phyloP scores from a whole-genome alignment of 352 stramenopile species.

The Phytophthora cryptogea region DNA sequence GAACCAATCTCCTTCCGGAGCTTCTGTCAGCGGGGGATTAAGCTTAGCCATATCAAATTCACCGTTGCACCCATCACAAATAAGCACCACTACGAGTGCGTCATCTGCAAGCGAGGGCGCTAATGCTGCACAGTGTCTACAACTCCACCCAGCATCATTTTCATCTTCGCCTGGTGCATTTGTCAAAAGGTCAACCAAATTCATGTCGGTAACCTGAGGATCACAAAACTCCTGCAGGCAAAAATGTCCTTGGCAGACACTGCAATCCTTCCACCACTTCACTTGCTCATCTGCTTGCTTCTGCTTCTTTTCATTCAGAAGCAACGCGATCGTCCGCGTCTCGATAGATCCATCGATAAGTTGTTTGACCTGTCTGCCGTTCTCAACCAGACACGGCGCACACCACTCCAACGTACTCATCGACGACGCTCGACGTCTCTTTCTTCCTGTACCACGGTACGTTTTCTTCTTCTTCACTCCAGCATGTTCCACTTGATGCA shows the following conservation, averaged over 20 bases:
- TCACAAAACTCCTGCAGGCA: conserved; percentile 54
- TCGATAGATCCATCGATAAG: conserved; percentile 33
- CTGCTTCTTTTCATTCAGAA: conserved; percentile 27
- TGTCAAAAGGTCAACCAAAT: conserved; percentile 32
- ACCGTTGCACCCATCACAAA: conserved; percentile 74
- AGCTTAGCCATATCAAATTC: conserved; percentile 66
- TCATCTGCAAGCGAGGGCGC: conserved; percentile 1
- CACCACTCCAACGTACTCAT: conserved; percentile 24
- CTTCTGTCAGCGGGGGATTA: conserved; percentile 46
- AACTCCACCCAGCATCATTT: conserved; percentile 42
- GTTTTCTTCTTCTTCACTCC: conserved; percentile 16
- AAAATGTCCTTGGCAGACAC: conserved; percentile 36
- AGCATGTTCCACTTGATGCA: conserved; percentile 5
- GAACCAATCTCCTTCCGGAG: conserved; percentile 53
- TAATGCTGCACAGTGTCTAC: conserved; percentile 27
- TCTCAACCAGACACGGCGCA: conserved; percentile 23
- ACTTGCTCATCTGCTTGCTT: conserved; percentile 18
- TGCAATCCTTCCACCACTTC: conserved; percentile 39
- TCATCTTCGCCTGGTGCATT: conserved; percentile 36
- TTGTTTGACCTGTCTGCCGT: conserved; percentile 14
- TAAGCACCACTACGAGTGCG: conserved; percentile 39
- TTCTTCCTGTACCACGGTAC: conserved; percentile 24
- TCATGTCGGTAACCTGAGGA: conserved; percentile 28
- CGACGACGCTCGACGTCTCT: conserved; percentile 27
- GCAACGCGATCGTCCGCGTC: conserved; percentile 46